Evolutionary conservation across 2,329 filamentous ascomycete species (phyloP).

Genomic region (Plenodomus biglobosus): DNA sequence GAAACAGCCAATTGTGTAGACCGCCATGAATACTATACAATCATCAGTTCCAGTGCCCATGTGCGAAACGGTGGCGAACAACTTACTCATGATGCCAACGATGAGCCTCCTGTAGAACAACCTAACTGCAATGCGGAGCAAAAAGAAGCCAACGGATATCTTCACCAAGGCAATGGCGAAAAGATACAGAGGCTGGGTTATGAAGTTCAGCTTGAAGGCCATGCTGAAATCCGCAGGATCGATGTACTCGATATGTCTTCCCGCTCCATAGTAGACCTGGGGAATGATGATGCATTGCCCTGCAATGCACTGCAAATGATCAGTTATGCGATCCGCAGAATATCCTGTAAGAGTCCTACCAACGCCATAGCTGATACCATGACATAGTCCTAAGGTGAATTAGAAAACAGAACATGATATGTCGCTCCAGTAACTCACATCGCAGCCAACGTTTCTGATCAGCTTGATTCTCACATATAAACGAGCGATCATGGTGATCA

Average conservation of each 20-base stretch:
- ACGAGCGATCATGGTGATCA: slow-evolving; percentile 46
- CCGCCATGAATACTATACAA: slow-evolving; percentile 45
- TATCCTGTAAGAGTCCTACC: slow-evolving; percentile 13
- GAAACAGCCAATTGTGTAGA: slow-evolving; percentile 50
- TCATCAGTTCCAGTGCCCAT: neutral
- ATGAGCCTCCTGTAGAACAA: slow-evolving; percentile 48
- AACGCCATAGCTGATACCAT: slow-evolving; percentile 48
- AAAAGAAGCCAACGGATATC: slow-evolving; percentile 53
- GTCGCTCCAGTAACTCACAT: slow-evolving; percentile 41
- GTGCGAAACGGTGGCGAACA: neutral
- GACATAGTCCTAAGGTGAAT: slow-evolving; percentile 43
- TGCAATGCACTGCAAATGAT: slow-evolving; percentile 33
- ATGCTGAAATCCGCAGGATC: slow-evolving; percentile 31
- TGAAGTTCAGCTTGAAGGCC: slow-evolving; percentile 53
- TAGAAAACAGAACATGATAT: slow-evolving; percentile 1
- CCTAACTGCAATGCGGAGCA: slow-evolving; percentile 49
- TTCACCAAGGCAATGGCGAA: slow-evolving; percentile 52
- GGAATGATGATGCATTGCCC: slow-evolving; percentile 48
- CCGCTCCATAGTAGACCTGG: slow-evolving; percentile 50
- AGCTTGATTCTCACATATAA: slow-evolving; percentile 54
- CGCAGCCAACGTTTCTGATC: slow-evolving; percentile 54
- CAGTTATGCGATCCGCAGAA: slow-evolving; percentile 5
- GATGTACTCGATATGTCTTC: slow-evolving; percentile 51
- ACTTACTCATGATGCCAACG: slow-evolving; percentile 49
- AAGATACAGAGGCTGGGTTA: slow-evolving; percentile 52